Percentiles rank a stretch among this genome's conserved stretches.
These are phyloP conservation scores for Colletotrichum sp. DNA, from an alignment of 2,329 filamentous ascomycete species.

Conservation along the genomic window DNA sequence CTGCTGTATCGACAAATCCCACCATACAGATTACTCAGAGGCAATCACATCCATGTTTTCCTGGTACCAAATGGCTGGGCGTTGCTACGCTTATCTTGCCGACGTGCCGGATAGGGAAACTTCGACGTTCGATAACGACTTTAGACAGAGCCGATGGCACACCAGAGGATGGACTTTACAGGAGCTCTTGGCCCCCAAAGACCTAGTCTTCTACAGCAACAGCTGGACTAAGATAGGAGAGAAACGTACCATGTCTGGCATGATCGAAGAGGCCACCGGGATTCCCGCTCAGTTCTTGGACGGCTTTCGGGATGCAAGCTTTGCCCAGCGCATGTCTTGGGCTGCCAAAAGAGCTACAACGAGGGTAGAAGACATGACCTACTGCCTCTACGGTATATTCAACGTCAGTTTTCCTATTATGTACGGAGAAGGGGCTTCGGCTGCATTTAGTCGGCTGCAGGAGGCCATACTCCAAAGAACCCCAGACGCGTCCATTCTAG, in stretches of 20 bases:
- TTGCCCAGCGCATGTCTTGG: not conserved
- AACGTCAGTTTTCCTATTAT: not conserved
- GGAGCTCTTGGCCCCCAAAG: not conserved
- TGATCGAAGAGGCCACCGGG: not conserved
- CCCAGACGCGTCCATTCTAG: not conserved
- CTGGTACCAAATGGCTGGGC: not conserved
- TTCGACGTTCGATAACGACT: not conserved
- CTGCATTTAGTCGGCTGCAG: not conserved
- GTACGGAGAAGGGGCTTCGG: not conserved
- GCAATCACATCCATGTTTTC: not conserved
- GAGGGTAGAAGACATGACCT: not conserved
- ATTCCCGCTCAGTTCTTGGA: not conserved
- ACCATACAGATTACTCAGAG: not conserved
- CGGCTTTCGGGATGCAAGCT: not conserved
- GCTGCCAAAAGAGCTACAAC: not conserved
- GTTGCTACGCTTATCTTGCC: not conserved
- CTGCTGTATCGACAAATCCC: not conserved
- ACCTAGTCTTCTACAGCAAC: not conserved
- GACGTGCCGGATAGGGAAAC: fast-evolving
- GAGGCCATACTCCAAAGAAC: not conserved
- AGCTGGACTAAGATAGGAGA: not conserved
- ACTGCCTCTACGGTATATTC: not conserved
- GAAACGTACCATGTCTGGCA: not conserved
- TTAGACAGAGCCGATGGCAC: not conserved
- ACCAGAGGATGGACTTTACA: not conserved